These are phyloP conservation scores for Tilletia walkeri DNA, from an alignment of 1,284 basidiomycete genomes.

Conservation along the genomic window DNA sequence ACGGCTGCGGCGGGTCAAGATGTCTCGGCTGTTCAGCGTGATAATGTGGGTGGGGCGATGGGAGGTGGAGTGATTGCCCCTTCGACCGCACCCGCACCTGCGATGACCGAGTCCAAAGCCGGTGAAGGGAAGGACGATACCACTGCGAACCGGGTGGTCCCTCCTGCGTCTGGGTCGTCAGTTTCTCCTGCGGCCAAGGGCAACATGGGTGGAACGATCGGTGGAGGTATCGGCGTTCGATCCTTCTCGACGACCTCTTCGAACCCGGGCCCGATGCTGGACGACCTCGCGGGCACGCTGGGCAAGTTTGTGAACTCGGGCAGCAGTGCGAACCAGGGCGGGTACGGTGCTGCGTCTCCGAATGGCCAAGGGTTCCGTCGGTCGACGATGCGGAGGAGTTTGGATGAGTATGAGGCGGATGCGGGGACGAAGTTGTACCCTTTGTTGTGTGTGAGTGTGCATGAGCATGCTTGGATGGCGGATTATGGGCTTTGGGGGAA, in stretches of 20 bases:
- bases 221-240: not conserved
- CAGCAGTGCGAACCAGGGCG: not conserved
- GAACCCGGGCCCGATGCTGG: too few relatives aligned
- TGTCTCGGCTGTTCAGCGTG: not conserved
- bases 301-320: too few relatives aligned
- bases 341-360: constrained; percentile 1
- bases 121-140: not conserved
- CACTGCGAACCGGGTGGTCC: not conserved
- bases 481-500: constrained; percentile 93
- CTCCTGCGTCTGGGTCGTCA: not conserved
- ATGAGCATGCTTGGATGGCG: constrained; percentile 87
- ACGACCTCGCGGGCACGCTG: constrained; percentile 1
- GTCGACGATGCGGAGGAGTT: not conserved
- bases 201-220: constrained; percentile 1
- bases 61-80: not conserved
- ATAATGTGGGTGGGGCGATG: constrained; percentile 9
- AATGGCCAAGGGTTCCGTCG: not conserved
- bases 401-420: constrained; percentile 15
- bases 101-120: not conserved
- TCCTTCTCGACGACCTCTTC: constrained; percentile 5
- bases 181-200: not conserved
- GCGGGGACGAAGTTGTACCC: constrained; percentile 69
- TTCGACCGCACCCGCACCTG: not conserved
- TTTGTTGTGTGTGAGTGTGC: constrained; percentile 77
- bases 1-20: not conserved